Evolutionary conservation across 257 asterid species (phyloP).

Genomic region (Cinchona pubescens): DNA sequence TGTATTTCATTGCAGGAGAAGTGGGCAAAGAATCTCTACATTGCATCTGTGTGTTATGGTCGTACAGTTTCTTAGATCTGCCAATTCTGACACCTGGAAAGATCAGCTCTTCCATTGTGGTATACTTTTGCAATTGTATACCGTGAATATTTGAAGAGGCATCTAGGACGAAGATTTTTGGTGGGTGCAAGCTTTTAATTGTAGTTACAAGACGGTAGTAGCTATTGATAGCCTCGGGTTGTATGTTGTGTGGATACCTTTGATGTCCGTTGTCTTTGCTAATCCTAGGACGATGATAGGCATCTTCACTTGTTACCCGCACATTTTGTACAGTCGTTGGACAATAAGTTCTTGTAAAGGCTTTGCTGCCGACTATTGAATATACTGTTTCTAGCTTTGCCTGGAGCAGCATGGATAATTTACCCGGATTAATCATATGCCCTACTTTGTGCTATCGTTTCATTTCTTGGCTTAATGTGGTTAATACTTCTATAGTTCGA

Average conservation of each 20-base stretch:
- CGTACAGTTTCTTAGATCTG: slow-evolving; percentile 50
- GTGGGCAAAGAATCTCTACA: slow-evolving; percentile 34
- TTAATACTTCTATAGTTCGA: too few species aligned
- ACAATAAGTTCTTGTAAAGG: slow-evolving; percentile 5
- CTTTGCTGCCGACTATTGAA: slow-evolving; percentile 1
- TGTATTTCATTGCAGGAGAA: slow-evolving; percentile 26
- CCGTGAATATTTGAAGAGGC: slow-evolving; percentile 11
- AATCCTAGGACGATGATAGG: slow-evolving; percentile 18
- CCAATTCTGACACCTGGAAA: slow-evolving; percentile 7
- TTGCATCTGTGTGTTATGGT: slow-evolving; percentile 33
- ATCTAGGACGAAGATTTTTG: slow-evolving; percentile 17
- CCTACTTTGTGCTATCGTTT: too few species aligned
- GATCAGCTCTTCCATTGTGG: background rate
- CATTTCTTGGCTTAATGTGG: too few species aligned
- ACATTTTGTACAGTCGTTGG: slow-evolving; percentile 27
- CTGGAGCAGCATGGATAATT: slow-evolving; percentile 6
- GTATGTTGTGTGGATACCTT: slow-evolving; percentile 20
- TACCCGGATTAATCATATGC: background rate
- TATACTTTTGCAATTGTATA: slow-evolving; percentile 3
- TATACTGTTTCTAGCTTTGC: background rate
- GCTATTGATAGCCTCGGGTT: slow-evolving; percentile 17
- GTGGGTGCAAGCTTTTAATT: slow-evolving; percentile 22
- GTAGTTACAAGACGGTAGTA: slow-evolving; percentile 30
- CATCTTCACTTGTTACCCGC: slow-evolving; percentile 8
- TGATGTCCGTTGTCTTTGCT: slow-evolving; percentile 16